These are phyloP conservation scores for Croton setiger DNA, from an alignment of 441 rosid species.

Conservation along the genomic window DNA sequence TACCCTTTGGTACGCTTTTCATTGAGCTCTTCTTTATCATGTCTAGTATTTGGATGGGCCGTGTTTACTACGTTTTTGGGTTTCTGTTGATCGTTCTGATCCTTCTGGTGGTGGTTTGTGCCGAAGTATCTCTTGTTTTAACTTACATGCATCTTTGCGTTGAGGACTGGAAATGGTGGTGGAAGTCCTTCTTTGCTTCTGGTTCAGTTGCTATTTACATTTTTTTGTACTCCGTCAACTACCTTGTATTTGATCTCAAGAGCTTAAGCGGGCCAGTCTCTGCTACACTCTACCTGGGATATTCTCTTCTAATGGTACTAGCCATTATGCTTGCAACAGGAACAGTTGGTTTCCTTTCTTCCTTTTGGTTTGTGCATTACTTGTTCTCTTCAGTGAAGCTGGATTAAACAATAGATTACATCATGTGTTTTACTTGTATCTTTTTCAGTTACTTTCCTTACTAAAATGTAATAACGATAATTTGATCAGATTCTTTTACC, in stretches of 20 bases:
- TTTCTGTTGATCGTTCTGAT: slow-evolving; percentile 64
- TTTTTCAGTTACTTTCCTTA: slow-evolving; percentile 21
- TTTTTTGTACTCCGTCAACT: slow-evolving; percentile 69
- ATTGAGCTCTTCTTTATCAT: slow-evolving; percentile 82
- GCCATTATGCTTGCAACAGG: slow-evolving; percentile 82
- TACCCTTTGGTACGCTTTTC: slow-evolving; percentile 72
- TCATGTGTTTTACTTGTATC: neutral
- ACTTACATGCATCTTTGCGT: slow-evolving; percentile 82
- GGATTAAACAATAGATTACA: slow-evolving; percentile 33
- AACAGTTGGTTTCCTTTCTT: slow-evolving; percentile 77
- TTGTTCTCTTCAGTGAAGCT: slow-evolving; percentile 88
- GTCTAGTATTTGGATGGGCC: slow-evolving; percentile 83
- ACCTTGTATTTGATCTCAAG: slow-evolving; percentile 72
- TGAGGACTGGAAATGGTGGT: slow-evolving; percentile 92
- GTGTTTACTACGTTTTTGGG: slow-evolving; percentile 71
- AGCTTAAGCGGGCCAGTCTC: slow-evolving; percentile 77
- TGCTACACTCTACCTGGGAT: slow-evolving; percentile 71
- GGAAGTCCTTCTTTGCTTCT: slow-evolving; percentile 86
- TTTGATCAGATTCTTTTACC: slow-evolving; percentile 9
- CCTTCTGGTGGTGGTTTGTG: slow-evolving; percentile 75
- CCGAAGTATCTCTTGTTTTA: slow-evolving; percentile 72
- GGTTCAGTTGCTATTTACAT: slow-evolving; percentile 83
- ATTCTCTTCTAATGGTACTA: slow-evolving; percentile 73
- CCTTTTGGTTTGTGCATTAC: slow-evolving; percentile 87
- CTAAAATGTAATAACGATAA: slow-evolving; percentile 34